Base-by-base conservation (phyloP, 2,329 filamentous ascomycete species). In the Knoxdaviesia proteae region DNA sequence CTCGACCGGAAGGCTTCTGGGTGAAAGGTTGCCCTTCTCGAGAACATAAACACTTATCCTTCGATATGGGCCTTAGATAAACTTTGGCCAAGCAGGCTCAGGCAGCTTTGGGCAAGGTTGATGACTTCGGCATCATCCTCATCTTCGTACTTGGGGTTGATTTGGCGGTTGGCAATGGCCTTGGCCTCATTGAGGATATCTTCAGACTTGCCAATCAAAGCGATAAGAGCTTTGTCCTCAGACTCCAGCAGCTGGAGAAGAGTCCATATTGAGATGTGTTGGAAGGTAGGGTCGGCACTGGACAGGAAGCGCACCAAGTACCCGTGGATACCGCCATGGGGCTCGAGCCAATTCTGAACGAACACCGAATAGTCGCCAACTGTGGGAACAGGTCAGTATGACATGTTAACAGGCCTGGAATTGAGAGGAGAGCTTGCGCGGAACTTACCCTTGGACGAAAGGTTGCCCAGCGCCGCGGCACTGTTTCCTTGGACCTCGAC, bases 201-300 rank as follows among this genome's bases (percentile, higher is more conserved):
- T 49, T 88, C 82, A 2, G 86, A 87, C 54, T 88, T 82, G 52
- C 83, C 78, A 51, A 98, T 94, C 40, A 84, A 75, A 41, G 78
- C 77, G 48, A 94, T 80, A n/a, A 98, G 68, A 44, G 76, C 80
- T 61, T 82, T 78, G 56, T 98, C 88, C 57, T 93, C 87, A 0
- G 88, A 94, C 61, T 98, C 90, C 41, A 98, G 77, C 3, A 98
- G 71, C 56, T 98, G 90, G 4, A 98, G 71, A 40, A 98, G 64
- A 1, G 90, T 98, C 90, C 90, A 98, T 48, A 96, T 94, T 41
- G 90, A 90, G 55, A 98, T 98, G 57, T 98, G 90, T 61, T 98
- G 90, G 68, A 98, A 98, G 0, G 90, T 98, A 1, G 90, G 78
- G 56, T 98, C 90, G 36, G 87, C 88, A 49, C 86, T 94, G 38